Conservation (phyloP, 352 stramenopile species). For the Globisporangium spinosum region DNA sequence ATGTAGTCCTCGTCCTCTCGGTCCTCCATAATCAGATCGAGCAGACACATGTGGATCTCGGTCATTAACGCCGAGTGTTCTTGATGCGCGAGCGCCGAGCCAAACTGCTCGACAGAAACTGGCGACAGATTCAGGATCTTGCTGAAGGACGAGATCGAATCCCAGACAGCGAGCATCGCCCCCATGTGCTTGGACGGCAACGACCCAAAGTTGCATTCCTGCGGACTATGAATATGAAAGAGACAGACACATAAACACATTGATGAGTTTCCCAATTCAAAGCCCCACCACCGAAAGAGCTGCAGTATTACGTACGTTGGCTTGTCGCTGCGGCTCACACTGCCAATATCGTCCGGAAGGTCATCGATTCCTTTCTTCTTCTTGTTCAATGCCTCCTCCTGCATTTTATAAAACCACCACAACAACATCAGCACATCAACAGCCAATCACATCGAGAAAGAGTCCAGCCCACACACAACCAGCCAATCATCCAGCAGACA, state of each 20-base stretch:
- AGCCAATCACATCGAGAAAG: background rate
- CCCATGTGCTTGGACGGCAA: constrained; percentile 43
- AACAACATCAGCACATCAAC: background rate
- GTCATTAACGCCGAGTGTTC: constrained; percentile 53
- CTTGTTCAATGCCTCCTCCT: constrained; percentile 80
- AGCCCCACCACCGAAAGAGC: background rate
- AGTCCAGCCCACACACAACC: background rate
- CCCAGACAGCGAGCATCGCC: constrained; percentile 67
- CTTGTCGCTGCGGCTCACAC: constrained; percentile 39
- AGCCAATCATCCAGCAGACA: background rate
- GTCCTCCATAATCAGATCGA: constrained; percentile 80
- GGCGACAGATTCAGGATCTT: constrained; percentile 54
- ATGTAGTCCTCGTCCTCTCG: constrained; percentile 85
- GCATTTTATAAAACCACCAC: background rate
- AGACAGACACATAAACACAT: background rate
- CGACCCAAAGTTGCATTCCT: constrained; percentile 50
- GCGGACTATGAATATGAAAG: constrained; percentile 28
- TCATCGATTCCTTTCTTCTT: constrained; percentile 65
- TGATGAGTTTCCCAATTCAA: background rate
- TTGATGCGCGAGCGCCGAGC: constrained; percentile 34
- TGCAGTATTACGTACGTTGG: constrained; percentile 45
- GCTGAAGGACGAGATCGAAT: constrained; percentile 78
- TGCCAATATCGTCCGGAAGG: constrained; percentile 37
- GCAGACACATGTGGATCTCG: constrained; percentile 82
- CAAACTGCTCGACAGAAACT: constrained; percentile 67